Conservation (phyloP, 768 basidiomycete species). For the Mrakia gelida region DNA sequence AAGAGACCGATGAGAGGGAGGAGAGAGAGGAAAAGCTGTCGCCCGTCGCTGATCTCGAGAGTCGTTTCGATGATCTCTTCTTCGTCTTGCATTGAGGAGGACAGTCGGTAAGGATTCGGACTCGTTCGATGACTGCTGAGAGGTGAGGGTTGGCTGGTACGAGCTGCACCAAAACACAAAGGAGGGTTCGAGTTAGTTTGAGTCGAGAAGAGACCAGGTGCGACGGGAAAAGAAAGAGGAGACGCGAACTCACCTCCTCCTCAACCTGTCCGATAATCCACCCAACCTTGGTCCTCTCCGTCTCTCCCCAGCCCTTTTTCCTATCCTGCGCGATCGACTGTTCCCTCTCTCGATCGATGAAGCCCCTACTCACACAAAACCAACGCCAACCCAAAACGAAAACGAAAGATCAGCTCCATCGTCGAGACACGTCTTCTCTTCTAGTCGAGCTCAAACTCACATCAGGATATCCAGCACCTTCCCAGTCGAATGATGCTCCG, state of each 20-base stretch:
- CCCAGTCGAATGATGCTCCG: constrained; percentile 18
- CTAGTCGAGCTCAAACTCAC: not conserved
- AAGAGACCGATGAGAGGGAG: not conserved
- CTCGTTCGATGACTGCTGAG: constrained; percentile 8
- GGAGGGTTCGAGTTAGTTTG: not conserved
- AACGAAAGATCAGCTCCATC: not conserved
- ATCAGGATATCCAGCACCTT: constrained; percentile 21
- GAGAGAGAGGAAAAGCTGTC: not conserved
- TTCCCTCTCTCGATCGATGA: constrained; percentile 23
- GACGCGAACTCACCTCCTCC: constrained; percentile 3
- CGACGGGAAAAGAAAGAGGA: not conserved
- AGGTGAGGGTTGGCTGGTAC: constrained; percentile 23
- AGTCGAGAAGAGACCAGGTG: not conserved
- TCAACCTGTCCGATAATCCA: constrained; percentile 24
- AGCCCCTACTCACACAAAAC: not conserved
- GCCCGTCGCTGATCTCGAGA: not conserved
- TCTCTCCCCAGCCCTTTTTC: constrained; percentile 24
- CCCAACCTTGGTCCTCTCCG: constrained; percentile 21
- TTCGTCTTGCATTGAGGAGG: constrained; percentile 13
- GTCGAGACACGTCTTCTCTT: not conserved
- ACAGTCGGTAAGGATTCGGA: constrained; percentile 24
- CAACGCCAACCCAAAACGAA: not conserved
- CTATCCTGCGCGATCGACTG: not conserved
- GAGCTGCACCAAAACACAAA: not conserved
- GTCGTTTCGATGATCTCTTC: not conserved